Evolutionary conservation across 768 basidiomycete genomes (phyloP).

Genomic region (Mycena haematopus): DNA sequence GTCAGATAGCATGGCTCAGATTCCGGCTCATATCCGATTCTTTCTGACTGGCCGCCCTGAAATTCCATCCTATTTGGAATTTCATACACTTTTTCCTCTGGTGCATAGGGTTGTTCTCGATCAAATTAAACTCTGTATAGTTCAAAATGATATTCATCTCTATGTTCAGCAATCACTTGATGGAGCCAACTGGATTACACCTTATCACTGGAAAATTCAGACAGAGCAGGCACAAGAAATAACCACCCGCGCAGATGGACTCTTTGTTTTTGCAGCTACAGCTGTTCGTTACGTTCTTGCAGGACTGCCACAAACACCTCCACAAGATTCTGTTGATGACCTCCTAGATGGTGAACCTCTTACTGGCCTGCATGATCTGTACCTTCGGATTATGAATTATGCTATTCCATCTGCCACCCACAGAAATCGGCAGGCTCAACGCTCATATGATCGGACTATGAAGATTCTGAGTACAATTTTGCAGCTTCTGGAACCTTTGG

Average conservation of each 20-base stretch:
- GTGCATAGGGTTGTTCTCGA: background rate
- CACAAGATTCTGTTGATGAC: slow-evolving; percentile 1
- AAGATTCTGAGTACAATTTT: background rate
- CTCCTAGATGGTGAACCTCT: background rate
- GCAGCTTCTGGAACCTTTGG: background rate
- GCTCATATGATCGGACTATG: background rate
- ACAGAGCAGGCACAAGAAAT: background rate
- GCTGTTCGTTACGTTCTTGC: slow-evolving; percentile 1
- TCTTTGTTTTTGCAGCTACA: slow-evolving; percentile 1
- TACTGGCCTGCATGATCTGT: background rate
- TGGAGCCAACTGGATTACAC: slow-evolving; percentile 1
- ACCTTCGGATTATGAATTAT: background rate
- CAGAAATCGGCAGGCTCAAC: background rate
- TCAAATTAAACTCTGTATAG: background rate
- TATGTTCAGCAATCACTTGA: slow-evolving; percentile 2
- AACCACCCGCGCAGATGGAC: background rate
- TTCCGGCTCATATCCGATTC: slow-evolving; percentile 7
- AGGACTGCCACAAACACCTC: background rate
- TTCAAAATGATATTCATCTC: background rate
- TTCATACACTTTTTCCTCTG: background rate
- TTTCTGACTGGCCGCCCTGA: slow-evolving; percentile 21
- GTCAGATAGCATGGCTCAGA: background rate
- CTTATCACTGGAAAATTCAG: background rate
- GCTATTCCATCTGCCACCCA: background rate
- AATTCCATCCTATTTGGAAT: slow-evolving; percentile 14